Evolutionary conservation across 2,329 filamentous ascomycete genomes (phyloP).

Genomic region (Pseudomassariella vexata): DNA sequence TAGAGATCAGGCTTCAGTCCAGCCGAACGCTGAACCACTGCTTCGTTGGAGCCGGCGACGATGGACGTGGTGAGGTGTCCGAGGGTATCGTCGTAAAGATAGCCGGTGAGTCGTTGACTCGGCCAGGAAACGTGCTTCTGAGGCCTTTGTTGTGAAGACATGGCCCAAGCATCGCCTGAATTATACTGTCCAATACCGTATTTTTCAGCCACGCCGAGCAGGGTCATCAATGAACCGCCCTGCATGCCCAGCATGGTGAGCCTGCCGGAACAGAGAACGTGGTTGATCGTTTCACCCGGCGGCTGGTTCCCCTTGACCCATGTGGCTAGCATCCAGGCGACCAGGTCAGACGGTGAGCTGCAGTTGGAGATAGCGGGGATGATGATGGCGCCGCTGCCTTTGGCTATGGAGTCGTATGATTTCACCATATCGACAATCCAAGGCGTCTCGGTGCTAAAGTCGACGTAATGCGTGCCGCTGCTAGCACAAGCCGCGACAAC

Average conservation of each 20-base stretch:
- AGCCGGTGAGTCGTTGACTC: slow-evolving; percentile 7
- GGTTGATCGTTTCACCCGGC: neutral
- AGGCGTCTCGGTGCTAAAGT: slow-evolving; percentile 31
- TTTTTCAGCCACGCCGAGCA: slow-evolving; percentile 30
- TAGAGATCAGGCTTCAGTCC: slow-evolving; percentile 15
- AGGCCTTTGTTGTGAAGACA: slow-evolving; percentile 10
- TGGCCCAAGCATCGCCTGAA: slow-evolving; percentile 10
- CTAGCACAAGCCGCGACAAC: slow-evolving; percentile 60
- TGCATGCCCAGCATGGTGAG: slow-evolving; percentile 14
- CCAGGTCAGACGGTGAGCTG: slow-evolving; percentile 18
- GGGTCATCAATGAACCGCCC: slow-evolving; percentile 38
- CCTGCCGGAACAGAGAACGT: slow-evolving; percentile 14
- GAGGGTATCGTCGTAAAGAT: slow-evolving; percentile 9
- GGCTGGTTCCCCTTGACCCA: neutral
- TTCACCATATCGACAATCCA: slow-evolving; percentile 4
- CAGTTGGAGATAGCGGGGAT: slow-evolving; percentile 16
- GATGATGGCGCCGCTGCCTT: slow-evolving; percentile 4
- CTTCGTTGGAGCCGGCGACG: slow-evolving; percentile 12
- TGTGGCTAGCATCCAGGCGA: slow-evolving; percentile 14
- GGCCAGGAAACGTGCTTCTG: slow-evolving; percentile 5
- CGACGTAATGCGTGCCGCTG: slow-evolving; percentile 62
- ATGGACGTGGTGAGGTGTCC: slow-evolving; percentile 16
- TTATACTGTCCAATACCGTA: slow-evolving; percentile 12
- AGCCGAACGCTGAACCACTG: slow-evolving; percentile 17
- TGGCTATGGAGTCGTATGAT: neutral